Evolutionary conservation across 2,329 filamentous ascomycete species (phyloP), one percentile per base, ranked within the genome.

Genomic region (Colletotrichum simmondsii): DNA sequence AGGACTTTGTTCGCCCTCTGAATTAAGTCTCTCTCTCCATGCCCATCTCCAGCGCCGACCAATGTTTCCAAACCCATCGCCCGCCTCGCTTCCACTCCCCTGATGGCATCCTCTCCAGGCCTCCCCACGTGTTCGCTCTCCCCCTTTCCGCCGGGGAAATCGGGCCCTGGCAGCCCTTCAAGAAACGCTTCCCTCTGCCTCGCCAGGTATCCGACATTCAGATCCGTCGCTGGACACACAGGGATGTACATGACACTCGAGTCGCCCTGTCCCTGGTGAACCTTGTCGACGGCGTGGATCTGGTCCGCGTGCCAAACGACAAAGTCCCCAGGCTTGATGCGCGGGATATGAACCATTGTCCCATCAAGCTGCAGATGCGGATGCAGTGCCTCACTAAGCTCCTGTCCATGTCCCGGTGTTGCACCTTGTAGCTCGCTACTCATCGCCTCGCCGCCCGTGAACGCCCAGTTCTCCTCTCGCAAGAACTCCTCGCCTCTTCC

Each of bases 211-310:
- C 88, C 83, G 0, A 93, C 91, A 77, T 97, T 98, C 52, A 86
- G 83, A 65, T 92, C 89, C 0, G 95, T 97, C 35, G 95, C 87
- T 0, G 95, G 95, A 67, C 94, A 97, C 0, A 94, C 92, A 0
- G 95, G 95, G 68, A 98, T 97, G 78, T 98, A 98, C 72, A 98
- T 79, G 0, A 98, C 95, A 76, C 92, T 95, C 0, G 93, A 95
- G 81, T 98, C 95, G 0, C 85, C 82, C 2, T 83, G 86, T 1
- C 95, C 96, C 1, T 82, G 82, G 79, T 98, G 95, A 1, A 92
- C 86, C 75, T 90, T 92, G 83, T 98, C 95, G 0, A 98, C 95
- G 0, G 94, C 90, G 80, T 98, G 95, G 61, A 97, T 93, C 4
- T 84, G 87, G 79, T 95, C 93, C 80, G 94, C 96, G 80, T 97